Evolutionary conservation across 2,329 filamentous ascomycete species (phyloP).

Genomic region (Byssothecium circinans): DNA sequence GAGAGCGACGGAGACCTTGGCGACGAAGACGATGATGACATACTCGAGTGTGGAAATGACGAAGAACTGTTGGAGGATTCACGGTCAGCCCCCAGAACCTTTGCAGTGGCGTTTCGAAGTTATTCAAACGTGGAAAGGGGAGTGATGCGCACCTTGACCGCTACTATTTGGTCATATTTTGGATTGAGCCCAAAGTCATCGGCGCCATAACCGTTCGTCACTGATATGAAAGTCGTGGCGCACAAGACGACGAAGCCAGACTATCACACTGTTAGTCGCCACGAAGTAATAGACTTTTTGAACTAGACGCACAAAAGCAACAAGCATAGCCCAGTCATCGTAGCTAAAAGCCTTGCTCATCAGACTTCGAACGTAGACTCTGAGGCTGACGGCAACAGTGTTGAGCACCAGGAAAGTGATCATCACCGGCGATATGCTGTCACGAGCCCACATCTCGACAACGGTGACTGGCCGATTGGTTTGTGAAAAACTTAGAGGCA

Average conservation of each 20-base stretch:
- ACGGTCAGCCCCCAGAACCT: background rate
- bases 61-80: constrained; percentile 2
- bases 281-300: background rate
- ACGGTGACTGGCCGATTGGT: background rate
- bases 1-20: constrained; percentile 6
- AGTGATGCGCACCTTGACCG: constrained; percentile 4
- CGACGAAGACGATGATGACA: constrained; percentile 4
- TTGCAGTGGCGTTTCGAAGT: too few species aligned
- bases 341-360: constrained; percentile 7
- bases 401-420: constrained; percentile 8
- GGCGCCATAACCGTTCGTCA: constrained; percentile 2
- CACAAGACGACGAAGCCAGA: constrained; percentile 7
- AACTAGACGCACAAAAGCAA: constrained; percentile 4
- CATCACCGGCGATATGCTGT: constrained; percentile 4
- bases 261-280: constrained; percentile 3
- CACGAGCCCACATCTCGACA: constrained; percentile 6
- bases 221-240: constrained; percentile 3
- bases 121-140: background rate
- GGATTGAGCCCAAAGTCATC: constrained; percentile 5
- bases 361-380: constrained; percentile 2
- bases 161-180: background rate
- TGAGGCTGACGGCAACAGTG: constrained; percentile 3
- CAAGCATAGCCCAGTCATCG: constrained; percentile 9
- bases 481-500: background rate
- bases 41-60: constrained; percentile 7